Base-by-base conservation (phyloP, 1,284 basidiomycete species). In the Heterobasidion irregulare region DNA sequence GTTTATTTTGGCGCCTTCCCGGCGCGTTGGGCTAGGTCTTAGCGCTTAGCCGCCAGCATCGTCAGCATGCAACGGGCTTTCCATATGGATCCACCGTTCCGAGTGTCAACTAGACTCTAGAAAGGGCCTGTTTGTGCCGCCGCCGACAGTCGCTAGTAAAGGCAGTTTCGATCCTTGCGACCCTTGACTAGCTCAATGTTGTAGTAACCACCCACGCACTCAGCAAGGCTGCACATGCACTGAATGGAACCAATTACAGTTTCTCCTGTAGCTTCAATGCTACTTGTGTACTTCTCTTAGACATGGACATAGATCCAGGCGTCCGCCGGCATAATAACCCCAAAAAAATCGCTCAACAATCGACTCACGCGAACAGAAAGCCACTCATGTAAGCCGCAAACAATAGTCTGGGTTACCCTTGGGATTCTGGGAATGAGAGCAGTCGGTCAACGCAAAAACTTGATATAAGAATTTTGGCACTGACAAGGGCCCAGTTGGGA, bases 401-500 rank as follows among this genome's bases (percentile, higher is more conserved):
- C 41, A 44, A 44, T 44, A 44, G 16, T 44, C 41, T 13, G 41
- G 41, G 16, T 44, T 44, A 16, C 41, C 41, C 13, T 13, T 16
- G 41, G 41, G 41, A 16, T 44, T 44, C 41, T 44, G 16, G 12
- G 16, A 44, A 16, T 13, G 4, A 13, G 16, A 8, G 41, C 13
- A 44, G 12, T 13, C 16, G 41, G 16, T 16, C 26, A 26, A 44
- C 12, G 41, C 41, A 44, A 44, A 7, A 16, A 8, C 41, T 13
- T 13, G 41, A 16, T 44, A 13, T 13, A 6, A 44, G 8, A 44
- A 44, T 6, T 7, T 13, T 13, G 41, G 41, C 13, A 44, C 41
- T 13, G 12, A 44, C 41, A 13, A 44, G 41, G 12, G 41, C 41
- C 75, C 74, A 75, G 47, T 61, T 65, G 0, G 73, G 74, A 65